Conservation (phyloP, 768 basidiomycete genomes). For the Lactarius quietus region DNA sequence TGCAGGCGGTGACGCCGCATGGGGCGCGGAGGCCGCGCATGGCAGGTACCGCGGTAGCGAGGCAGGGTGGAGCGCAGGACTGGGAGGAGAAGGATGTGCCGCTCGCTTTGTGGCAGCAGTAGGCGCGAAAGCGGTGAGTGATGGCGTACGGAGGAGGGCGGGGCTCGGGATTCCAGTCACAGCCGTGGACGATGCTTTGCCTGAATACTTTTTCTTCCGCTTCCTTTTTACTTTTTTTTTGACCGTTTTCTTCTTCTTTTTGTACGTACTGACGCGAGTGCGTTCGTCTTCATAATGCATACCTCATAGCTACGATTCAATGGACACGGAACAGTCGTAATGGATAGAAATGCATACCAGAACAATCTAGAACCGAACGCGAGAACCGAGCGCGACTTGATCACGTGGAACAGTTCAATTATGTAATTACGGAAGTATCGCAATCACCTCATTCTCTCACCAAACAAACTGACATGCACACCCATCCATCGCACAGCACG, state of each 20-base stretch:
- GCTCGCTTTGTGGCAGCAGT: slow-evolving; percentile 68
- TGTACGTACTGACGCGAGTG: not conserved
- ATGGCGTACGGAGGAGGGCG: too few relatives aligned
- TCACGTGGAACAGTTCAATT: slow-evolving; percentile 10
- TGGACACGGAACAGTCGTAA: slow-evolving; percentile 24
- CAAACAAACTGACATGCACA: not conserved
- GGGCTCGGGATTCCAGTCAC: not conserved
- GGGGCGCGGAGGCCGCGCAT: too few relatives aligned
- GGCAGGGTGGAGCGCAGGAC: too few relatives aligned
- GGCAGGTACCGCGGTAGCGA: too few relatives aligned
- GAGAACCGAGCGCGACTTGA: not conserved
- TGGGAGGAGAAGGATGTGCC: slow-evolving; percentile 78
- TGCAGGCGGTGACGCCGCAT: slow-evolving; percentile 54
- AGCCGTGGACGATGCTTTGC: not conserved
- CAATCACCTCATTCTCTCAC: too few relatives aligned
- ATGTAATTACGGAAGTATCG: not conserved
- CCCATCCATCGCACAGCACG: slow-evolving; percentile 1
- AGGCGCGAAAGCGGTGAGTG: slow-evolving; percentile 14
- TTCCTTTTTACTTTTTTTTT: too few relatives aligned
- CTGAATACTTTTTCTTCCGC: not conserved
- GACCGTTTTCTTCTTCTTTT: too few relatives aligned
- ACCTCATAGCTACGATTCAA: slow-evolving; percentile 25
- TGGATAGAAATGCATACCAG: slow-evolving; percentile 22
- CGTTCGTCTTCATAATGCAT: slow-evolving; percentile 8
- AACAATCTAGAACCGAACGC: too few relatives aligned